A percentile compares a stretch with the other conserved stretches of the same genome.
Evolutionary conservation across 768 basidiomycete genomes (phyloP).

Genomic region (Coprinopsis marcescibilis): DNA sequence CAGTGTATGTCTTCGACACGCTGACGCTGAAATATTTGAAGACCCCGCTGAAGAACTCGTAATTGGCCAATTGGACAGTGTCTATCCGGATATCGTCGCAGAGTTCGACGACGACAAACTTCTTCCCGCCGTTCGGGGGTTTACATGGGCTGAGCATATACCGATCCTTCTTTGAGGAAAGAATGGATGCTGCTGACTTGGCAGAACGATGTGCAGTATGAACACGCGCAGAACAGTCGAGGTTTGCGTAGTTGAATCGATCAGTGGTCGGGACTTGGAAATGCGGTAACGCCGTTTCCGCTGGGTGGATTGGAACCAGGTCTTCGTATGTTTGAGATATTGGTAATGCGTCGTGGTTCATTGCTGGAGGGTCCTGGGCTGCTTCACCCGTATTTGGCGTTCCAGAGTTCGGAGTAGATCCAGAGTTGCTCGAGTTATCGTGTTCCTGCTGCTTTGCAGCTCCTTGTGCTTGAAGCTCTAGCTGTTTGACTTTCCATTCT

Average conservation of each 20-base stretch:
- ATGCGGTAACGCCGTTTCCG: slow-evolving; percentile 45
- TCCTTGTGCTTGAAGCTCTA: slow-evolving; percentile 31
- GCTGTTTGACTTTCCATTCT: slow-evolving; percentile 79
- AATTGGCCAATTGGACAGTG: slow-evolving; percentile 93
- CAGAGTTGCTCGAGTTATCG: slow-evolving; percentile 11
- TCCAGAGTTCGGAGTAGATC: slow-evolving; percentile 3
- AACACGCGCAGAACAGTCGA: slow-evolving; percentile 91
- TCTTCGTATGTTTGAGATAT: slow-evolving; percentile 16
- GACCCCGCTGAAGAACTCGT: slow-evolving; percentile 96
- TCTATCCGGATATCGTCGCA: slow-evolving; percentile 98
- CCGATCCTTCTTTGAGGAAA: slow-evolving; percentile 84
- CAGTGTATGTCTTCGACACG: slow-evolving; percentile 75
- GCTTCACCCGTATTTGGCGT: slow-evolving; percentile 9
- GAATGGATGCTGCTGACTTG: slow-evolving; percentile 77
- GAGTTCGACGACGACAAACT: slow-evolving; percentile 90
- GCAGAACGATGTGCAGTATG: slow-evolving; percentile 78
- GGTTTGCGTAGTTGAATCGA: slow-evolving; percentile 90
- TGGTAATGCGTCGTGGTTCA: slow-evolving; percentile 11
- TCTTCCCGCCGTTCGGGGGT: slow-evolving; percentile 45
- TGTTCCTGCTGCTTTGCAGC: slow-evolving; percentile 23
- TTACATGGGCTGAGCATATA: slow-evolving; percentile 97
- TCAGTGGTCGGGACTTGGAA: slow-evolving; percentile 74
- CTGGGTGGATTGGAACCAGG: slow-evolving; percentile 16
- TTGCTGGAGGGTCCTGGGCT: slow-evolving; percentile 8
- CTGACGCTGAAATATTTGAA: slow-evolving; percentile 89